Evolutionary conservation across 768 basidiomycete genomes (phyloP), one percentile per base, ranked within the genome.

Genomic region (Russula sp.): DNA sequence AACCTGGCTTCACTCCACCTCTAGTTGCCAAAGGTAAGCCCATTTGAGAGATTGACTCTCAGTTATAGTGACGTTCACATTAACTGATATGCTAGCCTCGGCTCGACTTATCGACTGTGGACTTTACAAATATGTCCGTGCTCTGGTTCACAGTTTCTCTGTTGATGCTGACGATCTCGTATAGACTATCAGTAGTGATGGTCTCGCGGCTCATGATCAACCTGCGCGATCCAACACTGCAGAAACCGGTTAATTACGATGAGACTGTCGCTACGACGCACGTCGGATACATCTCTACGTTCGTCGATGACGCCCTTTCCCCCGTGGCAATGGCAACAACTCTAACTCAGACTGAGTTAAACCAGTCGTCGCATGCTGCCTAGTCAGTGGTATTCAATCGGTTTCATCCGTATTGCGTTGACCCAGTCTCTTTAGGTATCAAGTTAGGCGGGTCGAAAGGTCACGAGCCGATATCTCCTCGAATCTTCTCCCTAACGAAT

Each of bases 201-300:
- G 14, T 65, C 36, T 49, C 64, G 7, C 60, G 64, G 13, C 50
- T 65, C 25, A 65, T 65, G 64, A 45, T 65, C 42, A 62, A 58
- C n/a, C 29, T 64, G 41, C 60, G 55, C 48, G 63, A 64, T 20
- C 60, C 63, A 46, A 46, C 20, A 6, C 38, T 65, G 18, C 20
- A 14, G 18, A 18, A 14, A 11, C 13, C 48, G 14, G 32, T 13
- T 16, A 50, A 34, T n/a, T 0, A 14, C 16, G 47, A 53, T 29
- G 42, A 18, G n/a, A 32, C 59, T 16, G 13, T 41, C 25, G 14
- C 16, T 20, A 35, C n/a, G 4, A 34, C 56, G 25, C 29, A n/a
- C 10, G 29, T 16, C 1, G 56, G 50, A 42, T n/a, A 53, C 25
- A 5, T 63, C 29, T 63, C 61, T 13, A 63, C 61, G 14, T 7